A percentile compares a stretch with the other conserved stretches of the same genome.
Evolutionary conservation across 441 rosid species (phyloP).

Genomic region (Hura crepitans): DNA sequence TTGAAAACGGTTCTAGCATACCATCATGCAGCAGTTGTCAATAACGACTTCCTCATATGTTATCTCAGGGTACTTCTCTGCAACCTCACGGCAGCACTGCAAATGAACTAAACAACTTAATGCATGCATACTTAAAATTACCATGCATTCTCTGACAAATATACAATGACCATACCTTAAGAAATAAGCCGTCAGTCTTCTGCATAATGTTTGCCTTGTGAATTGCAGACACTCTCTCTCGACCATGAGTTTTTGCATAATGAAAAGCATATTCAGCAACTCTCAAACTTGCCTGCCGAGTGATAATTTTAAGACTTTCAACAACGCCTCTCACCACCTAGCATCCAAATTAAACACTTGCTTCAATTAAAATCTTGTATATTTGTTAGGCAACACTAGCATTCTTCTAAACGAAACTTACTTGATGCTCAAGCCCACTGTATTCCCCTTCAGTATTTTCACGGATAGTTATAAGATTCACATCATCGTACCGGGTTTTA

Average conservation of each 20-base stretch:
- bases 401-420: slow-evolving; percentile 30
- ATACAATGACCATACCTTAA: slow-evolving; percentile 49
- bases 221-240: slow-evolving; percentile 91
- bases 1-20: slow-evolving; percentile 28
- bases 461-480: slow-evolving; percentile 86
- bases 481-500: slow-evolving; percentile 87
- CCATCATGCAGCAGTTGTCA: slow-evolving; percentile 99
- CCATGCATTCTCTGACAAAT: neutral
- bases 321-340: slow-evolving; percentile 98
- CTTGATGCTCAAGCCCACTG: slow-evolving; percentile 99
- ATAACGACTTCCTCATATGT: slow-evolving; percentile 93
- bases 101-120: slow-evolving; percentile 20
- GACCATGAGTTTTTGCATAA: slow-evolving; percentile 88
- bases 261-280: slow-evolving; percentile 98
- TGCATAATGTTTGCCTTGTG: slow-evolving; percentile 99
- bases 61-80: slow-evolving; percentile 91
- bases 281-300: slow-evolving; percentile 89
- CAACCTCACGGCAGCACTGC: slow-evolving; percentile 97
- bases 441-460: slow-evolving; percentile 99
- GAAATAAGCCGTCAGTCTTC: slow-evolving; percentile 97
- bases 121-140: neutral
- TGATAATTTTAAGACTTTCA: slow-evolving; percentile 91
- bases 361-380: neutral
- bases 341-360: slow-evolving; percentile 15
- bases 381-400: neutral